Evolutionary conservation across 2,329 filamentous ascomycete genomes (phyloP), one percentile per base, ranked within the genome.

Genomic region (Emydomyces testavorans): DNA sequence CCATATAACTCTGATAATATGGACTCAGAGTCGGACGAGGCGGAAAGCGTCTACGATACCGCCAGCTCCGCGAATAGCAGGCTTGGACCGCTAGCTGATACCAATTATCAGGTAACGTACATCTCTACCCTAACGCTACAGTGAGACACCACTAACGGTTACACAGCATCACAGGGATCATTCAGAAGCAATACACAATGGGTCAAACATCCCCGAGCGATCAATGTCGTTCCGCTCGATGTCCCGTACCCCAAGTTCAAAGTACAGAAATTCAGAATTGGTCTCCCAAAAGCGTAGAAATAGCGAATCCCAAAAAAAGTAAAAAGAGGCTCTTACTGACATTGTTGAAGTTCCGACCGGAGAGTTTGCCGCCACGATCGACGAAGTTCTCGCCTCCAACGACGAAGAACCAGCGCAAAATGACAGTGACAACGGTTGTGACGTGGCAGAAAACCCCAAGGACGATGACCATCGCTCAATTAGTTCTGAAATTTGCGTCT

Each of bases 351-450:
- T 36, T 11, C 39, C 46, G 8, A 16, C 21, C 6, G 46, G 29
- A 15, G 46, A 48, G 37, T 36, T 26, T n/a, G 38, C 16, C 3
- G 38, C 39, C 16, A 43, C 46, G 2, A 48, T 42, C 15, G 46
- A 48, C 16, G 32, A 48, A 29, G 46, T 41, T 13, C 38, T 43
- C 7, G 36, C 38, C 16, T 42, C 31, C 1, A 42, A 48, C 28
- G 23, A 62, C 70, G 60, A 59, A 62, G 39, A 39, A 13, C 32
- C 34, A 26, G 28, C 20, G 57, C 61, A 60, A 61, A 66, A 64
- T 62, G 64, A 62, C 61, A 67, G 70, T 64, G 69, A 49, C 2
- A 66, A 64, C 62, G 64, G 62, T 61, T 67, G 70, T 64, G 69
- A 49, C 2, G 18, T 13, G 6, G 37, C 5, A 20, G 36, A 50